Conservation (phyloP, 495 filamentous ascomycete species). For the Talaromyces nanjingensis region DNA sequence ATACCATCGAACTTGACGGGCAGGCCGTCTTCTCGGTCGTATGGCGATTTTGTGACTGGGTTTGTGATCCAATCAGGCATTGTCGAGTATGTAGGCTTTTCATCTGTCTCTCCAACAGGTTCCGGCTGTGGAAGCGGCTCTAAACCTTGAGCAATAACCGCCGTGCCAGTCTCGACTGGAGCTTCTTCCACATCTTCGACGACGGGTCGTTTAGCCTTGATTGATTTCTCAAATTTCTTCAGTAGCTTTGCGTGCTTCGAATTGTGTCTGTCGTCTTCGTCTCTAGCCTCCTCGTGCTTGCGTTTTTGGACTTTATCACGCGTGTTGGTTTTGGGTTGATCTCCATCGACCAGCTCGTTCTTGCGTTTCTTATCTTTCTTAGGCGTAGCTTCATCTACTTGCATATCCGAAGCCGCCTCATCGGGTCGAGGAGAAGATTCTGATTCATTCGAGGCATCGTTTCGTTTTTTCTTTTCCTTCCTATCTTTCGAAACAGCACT, state of each 20-base stretch:
- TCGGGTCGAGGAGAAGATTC: background rate
- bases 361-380: background rate
- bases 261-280: background rate
- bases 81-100: slow-evolving; percentile 40
- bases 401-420: background rate
- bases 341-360: too few relatives aligned
- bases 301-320: too few relatives aligned
- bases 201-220: slow-evolving; percentile 18
- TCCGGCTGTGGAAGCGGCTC: slow-evolving; percentile 73
- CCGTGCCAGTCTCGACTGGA: slow-evolving; percentile 21
- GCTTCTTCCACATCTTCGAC: slow-evolving; percentile 19
- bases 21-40: slow-evolving; percentile 26
- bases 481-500: background rate
- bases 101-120: slow-evolving; percentile 44
- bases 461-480: background rate
- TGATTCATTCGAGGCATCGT: background rate
- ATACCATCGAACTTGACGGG: slow-evolving; percentile 54
- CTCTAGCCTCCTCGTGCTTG: background rate
- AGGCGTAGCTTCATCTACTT: background rate
- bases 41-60: slow-evolving; percentile 56
- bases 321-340: too few relatives aligned
- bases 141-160: slow-evolving; percentile 55
- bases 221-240: slow-evolving; percentile 40
- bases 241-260: slow-evolving; percentile 35
- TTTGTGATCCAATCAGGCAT: slow-evolving; percentile 64